Evolutionary conservation across 2,329 filamentous ascomycete genomes (phyloP), one percentile per base, ranked within the genome.

Genomic region (Ascocoryne sarcoides): DNA sequence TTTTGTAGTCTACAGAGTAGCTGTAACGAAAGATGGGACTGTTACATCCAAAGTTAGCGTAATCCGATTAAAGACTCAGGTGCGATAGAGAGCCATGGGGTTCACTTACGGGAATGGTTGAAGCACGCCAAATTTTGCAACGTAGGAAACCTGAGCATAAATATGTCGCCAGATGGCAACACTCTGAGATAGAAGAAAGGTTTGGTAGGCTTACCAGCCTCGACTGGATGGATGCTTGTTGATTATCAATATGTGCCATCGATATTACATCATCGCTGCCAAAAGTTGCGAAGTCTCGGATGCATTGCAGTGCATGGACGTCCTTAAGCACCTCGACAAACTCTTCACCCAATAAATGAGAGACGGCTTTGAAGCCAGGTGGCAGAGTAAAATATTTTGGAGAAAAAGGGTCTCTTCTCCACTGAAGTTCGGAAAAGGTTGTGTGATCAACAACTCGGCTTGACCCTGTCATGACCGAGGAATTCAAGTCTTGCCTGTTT

Each of bases 91-190:
- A 32, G 40, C n/a, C 12, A 28, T 35, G n/a, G 15, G 16, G 15
- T 36, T 20, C 20, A 57, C 64, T 43, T 49, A 68, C 65, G 0
- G 65, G 65, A 42, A 68, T 60, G 0, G 59, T 50, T 9, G 54
- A 60, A 19, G 53, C 50, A 12, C 58, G 51, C 65, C 65, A 68
- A 3, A 64, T 18, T 23, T 55, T 66, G 44, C 65, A 68, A 31
- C 65, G 56, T 0, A 68, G 36, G 58, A 64, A 12, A 68, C 19
- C 49, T 66, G 68, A 67, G 36, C 59, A 64, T n/a, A 68, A 21
- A 50, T 66, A 68, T 7, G 62, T 60, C 2, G 61, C 65, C 1
- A 67, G 51, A 32, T 56, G 49, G n/a, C 61, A 65, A 40, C 60
- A 65, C 2, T 60, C 55, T 1, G 48, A 40, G 4, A 63, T 15